phyloP scores from a whole-genome alignment of 1,284 basidiomycete genomes.

The Ceratobasidium sp. region DNA sequence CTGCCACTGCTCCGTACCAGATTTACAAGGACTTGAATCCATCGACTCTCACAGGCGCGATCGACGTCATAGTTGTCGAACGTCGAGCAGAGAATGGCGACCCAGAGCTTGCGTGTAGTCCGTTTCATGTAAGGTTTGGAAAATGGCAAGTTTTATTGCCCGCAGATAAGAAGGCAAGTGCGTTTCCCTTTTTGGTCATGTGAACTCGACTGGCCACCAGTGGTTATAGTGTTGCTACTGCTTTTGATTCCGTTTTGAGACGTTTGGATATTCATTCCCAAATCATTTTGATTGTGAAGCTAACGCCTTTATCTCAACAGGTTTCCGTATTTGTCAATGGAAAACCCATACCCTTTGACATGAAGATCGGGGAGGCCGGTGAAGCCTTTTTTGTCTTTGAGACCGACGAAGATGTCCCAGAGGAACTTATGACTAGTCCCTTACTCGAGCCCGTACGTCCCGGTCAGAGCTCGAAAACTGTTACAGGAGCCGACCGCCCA shows the following conservation, averaged over 20 bases:
- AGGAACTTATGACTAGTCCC: slow-evolving; percentile 93
- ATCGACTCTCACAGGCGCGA: slow-evolving; percentile 93
- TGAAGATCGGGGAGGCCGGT: slow-evolving; percentile 99
- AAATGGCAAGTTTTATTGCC: slow-evolving; percentile 97
- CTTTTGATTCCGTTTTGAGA: slow-evolving; percentile 42
- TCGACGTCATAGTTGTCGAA: slow-evolving; percentile 95
- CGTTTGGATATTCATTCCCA: background rate
- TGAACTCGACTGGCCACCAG: slow-evolving; percentile 41
- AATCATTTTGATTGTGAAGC: background rate
- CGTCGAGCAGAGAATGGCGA: slow-evolving; percentile 72
- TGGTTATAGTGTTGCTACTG: background rate
- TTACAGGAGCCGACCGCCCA: slow-evolving; percentile 11
- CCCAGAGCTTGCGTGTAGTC: slow-evolving; percentile 86
- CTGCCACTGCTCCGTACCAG: slow-evolving; percentile 79
- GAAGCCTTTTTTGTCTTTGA: slow-evolving; percentile 99
- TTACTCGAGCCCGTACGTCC: slow-evolving; percentile 62
- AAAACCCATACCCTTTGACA: slow-evolving; percentile 85
- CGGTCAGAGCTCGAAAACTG: slow-evolving; percentile 23
- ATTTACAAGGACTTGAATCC: slow-evolving; percentile 91
- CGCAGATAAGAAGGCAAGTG: slow-evolving; percentile 87
- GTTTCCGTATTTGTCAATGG: slow-evolving; percentile 88
- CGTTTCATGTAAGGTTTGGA: slow-evolving; percentile 98
- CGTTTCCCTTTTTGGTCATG: slow-evolving; percentile 36
- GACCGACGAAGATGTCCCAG: slow-evolving; percentile 93
- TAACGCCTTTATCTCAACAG: slow-evolving; percentile 53